Conservation (phyloP, 306 rosid genomes). For the Lagenaria siceraria region DNA sequence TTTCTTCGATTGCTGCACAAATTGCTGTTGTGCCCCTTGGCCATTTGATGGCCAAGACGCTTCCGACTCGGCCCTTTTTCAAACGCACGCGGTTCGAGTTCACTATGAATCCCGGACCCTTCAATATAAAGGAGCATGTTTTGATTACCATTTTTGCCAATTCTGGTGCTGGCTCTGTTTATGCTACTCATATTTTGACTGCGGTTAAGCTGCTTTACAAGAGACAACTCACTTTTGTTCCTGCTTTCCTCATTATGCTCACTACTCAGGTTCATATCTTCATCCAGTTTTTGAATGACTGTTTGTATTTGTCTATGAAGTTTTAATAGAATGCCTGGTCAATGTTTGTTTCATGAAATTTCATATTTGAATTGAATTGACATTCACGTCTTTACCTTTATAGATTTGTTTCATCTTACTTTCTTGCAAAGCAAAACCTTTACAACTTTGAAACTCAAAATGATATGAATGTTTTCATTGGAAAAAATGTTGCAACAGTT, state of each 20-base stretch:
- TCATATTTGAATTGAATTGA: no score
- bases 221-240: conserved; percentile 44
- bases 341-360: no score
- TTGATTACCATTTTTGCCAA: conserved; percentile 80
- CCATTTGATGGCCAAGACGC: conserved; percentile 53
- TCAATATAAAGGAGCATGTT: conserved; percentile 79
- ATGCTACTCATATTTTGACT: conserved; percentile 62
- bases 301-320: background rate
- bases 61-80: conserved; percentile 40
- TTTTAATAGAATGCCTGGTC: no score
- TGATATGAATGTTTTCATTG: background rate
- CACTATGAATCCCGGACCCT: conserved; percentile 71
- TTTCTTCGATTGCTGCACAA: conserved; percentile 60
- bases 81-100: conserved; percentile 40
- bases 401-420: no score
- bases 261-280: conserved; percentile 58
- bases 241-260: conserved; percentile 59
- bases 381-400: no score
- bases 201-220: conserved; percentile 61
- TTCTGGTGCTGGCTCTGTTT: conserved; percentile 58
- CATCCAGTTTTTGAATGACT: background rate
- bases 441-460: no score
- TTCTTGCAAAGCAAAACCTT: no score
- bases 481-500: background rate
- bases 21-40: conserved; percentile 91